These are phyloP conservation scores for Globisporangium sylvaticum DNA, from an alignment of 352 stramenopile genomes.

Conservation along the genomic window DNA sequence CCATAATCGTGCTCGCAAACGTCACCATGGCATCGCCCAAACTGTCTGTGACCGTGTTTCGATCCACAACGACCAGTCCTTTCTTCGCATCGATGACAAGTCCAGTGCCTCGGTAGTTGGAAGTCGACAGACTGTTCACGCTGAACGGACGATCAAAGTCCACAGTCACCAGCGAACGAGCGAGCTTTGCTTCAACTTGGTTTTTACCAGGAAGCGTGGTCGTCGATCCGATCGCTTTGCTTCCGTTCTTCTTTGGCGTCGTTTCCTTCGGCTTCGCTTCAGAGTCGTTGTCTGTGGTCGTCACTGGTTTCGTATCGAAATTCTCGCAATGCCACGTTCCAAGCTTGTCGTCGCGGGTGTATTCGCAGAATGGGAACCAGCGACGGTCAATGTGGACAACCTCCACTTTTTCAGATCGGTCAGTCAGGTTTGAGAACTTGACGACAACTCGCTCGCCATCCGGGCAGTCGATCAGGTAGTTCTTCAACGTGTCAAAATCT, in stretches of 20 bases:
- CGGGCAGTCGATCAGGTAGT: slow-evolving; percentile 65
- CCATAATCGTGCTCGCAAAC: slow-evolving; percentile 88
- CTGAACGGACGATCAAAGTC: slow-evolving; percentile 85
- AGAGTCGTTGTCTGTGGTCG: slow-evolving; percentile 9
- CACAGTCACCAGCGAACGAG: slow-evolving; percentile 79
- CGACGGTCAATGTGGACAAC: slow-evolving; percentile 87
- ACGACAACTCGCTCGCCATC: slow-evolving; percentile 84
- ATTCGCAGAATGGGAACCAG: slow-evolving; percentile 90
- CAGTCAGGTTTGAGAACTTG: slow-evolving; percentile 74
- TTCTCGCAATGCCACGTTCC: slow-evolving; percentile 78
- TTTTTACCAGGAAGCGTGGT: slow-evolving; percentile 83
- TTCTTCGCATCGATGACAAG: slow-evolving; percentile 86
- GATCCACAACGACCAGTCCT: slow-evolving; percentile 89
- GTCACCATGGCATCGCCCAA: slow-evolving; percentile 88
- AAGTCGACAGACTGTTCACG: slow-evolving; percentile 81
- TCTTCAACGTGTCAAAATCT: slow-evolving; percentile 78
- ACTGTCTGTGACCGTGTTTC: slow-evolving; percentile 89
- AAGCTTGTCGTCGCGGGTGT: slow-evolving; percentile 69
- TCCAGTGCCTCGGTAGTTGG: slow-evolving; percentile 83
- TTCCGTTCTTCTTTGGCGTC: slow-evolving; percentile 17
- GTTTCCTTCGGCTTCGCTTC: slow-evolving; percentile 13
- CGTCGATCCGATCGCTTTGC: slow-evolving; percentile 59
- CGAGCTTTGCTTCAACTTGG: slow-evolving; percentile 73
- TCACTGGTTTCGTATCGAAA: slow-evolving; percentile 30
- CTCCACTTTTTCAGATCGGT: slow-evolving; percentile 79